These are phyloP conservation scores for Boletus mariae DNA, from an alignment of 1,284 basidiomycete genomes.

Conservation along the genomic window DNA sequence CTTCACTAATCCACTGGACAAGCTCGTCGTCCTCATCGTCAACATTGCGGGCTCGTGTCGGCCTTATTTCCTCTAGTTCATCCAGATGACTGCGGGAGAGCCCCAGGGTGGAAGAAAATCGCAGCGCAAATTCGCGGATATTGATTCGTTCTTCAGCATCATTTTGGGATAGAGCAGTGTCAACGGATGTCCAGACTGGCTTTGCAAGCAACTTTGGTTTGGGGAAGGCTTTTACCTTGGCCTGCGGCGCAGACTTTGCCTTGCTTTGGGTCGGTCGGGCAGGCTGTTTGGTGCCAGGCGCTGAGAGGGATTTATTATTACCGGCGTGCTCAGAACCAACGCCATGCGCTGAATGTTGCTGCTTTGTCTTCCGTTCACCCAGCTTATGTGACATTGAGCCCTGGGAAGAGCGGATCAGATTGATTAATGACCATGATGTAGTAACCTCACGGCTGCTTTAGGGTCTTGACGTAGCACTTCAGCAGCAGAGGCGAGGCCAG, in stretches of 20 bases:
- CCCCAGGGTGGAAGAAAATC: slow-evolving; percentile 55
- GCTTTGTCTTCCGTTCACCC: slow-evolving; percentile 15
- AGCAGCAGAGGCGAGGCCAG: slow-evolving; percentile 38
- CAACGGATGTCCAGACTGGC: slow-evolving; percentile 50
- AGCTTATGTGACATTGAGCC: slow-evolving; percentile 34
- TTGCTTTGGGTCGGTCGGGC: slow-evolving; percentile 4
- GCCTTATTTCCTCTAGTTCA: slow-evolving; percentile 60
- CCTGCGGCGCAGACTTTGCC: slow-evolving; percentile 12
- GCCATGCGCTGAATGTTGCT: slow-evolving; percentile 5
- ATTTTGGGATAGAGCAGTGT: slow-evolving; percentile 40
- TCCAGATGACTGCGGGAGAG: slow-evolving; percentile 55
- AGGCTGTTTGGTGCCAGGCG: slow-evolving; percentile 3
- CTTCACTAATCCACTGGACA: slow-evolving; percentile 58
- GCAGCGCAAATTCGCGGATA: slow-evolving; percentile 68
- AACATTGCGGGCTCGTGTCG: slow-evolving; percentile 34
- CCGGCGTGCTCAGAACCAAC: slow-evolving; percentile 4
- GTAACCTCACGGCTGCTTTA: slow-evolving; percentile 31
- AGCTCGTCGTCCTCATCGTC: slow-evolving; percentile 41
- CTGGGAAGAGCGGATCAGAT: slow-evolving; percentile 14
- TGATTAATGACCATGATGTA: not conserved
- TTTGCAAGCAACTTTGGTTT: slow-evolving; percentile 34
- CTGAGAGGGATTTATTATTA: slow-evolving; percentile 14
- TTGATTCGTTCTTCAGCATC: slow-evolving; percentile 59
- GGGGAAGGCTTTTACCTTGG: slow-evolving; percentile 12
- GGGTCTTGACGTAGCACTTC: slow-evolving; percentile 37